These are phyloP conservation scores for Vitis rupestris DNA, from an alignment of 164 flowering plant species.

Conservation along the genomic window DNA sequence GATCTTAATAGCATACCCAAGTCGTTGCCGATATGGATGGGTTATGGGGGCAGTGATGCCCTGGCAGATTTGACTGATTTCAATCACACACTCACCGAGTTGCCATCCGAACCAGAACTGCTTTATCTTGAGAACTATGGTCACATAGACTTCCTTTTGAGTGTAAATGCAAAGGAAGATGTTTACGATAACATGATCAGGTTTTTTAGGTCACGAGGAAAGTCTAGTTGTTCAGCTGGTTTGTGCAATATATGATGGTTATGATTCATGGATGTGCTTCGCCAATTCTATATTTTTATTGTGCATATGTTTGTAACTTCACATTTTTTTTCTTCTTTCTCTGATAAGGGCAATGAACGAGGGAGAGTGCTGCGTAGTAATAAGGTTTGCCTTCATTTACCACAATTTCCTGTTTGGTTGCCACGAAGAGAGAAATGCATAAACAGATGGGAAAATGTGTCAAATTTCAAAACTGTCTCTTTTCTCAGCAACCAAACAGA, in stretches of 20 bases:
- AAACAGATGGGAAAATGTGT: too few relatives aligned
- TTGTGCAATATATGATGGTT: not conserved
- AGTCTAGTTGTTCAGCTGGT: conserved; percentile 27
- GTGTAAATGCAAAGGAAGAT: conserved; percentile 62
- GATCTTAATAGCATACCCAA: conserved; percentile 64
- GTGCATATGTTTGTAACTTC: conserved; percentile 1
- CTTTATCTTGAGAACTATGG: conserved; percentile 80
- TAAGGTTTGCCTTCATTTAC: not conserved
- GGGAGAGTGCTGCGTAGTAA: not conserved
- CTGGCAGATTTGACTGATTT: conserved; percentile 76
- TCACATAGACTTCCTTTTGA: conserved; percentile 76
- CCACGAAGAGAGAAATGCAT: not conserved
- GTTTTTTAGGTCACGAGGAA: conserved; percentile 62
- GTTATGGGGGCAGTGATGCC: conserved; percentile 84
- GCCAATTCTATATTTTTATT: not conserved
- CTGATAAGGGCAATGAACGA: not conserved
- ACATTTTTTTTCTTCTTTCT: not conserved
- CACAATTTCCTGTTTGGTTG: not conserved
- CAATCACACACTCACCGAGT: conserved; percentile 60
- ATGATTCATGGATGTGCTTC: not conserved
- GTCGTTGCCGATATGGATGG: conserved; percentile 87
- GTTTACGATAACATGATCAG: conserved; percentile 56
- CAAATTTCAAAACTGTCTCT: not conserved
- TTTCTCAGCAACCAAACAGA: too few relatives aligned
- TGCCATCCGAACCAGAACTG: conserved; percentile 61